These are phyloP conservation scores for Talaromyces piceae DNA, from an alignment of 2,329 filamentous ascomycete genomes.

Conservation along the genomic window DNA sequence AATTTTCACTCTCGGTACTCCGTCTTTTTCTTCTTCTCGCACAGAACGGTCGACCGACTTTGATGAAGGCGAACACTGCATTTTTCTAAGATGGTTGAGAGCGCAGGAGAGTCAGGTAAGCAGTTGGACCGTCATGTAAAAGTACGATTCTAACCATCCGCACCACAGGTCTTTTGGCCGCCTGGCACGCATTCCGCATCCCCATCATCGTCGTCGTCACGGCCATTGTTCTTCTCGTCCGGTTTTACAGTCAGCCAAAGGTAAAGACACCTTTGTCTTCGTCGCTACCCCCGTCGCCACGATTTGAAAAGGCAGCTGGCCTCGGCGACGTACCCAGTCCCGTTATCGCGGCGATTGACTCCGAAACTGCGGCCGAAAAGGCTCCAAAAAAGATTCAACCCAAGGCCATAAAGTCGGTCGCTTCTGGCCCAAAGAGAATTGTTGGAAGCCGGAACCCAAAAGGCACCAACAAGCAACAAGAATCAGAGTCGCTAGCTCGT, in stretches of 20 bases:
- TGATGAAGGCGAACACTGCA: neutral
- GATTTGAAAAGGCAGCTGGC: constrained; percentile 2
- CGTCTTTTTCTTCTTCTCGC: neutral
- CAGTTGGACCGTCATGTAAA: neutral
- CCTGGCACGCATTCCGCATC: constrained; percentile 44
- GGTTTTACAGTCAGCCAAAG: constrained; percentile 13
- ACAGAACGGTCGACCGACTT: neutral
- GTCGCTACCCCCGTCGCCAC: constrained; percentile 26
- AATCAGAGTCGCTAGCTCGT: constrained; percentile 13
- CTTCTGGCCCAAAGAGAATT: constrained; percentile 26
- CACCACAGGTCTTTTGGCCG: constrained; percentile 28
- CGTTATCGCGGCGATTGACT: neutral
- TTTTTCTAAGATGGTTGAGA: constrained; percentile 2
- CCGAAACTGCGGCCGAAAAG: too few species aligned
- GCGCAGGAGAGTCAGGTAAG: constrained; percentile 5
- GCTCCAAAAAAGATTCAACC: neutral
- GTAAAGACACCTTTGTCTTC: constrained; percentile 23
- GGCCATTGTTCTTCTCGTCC: constrained; percentile 21
- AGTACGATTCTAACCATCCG: neutral
- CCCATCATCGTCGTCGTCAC: constrained; percentile 36
- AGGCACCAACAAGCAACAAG: constrained; percentile 17
- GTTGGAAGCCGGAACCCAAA: constrained; percentile 26
- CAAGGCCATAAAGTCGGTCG: neutral
- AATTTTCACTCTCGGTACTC: neutral
- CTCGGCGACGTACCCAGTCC: neutral